Evolutionary conservation across 1,284 basidiomycete genomes (phyloP), one percentile per base, ranked within the genome.

Genomic region (Caloboletus inedulis): DNA sequence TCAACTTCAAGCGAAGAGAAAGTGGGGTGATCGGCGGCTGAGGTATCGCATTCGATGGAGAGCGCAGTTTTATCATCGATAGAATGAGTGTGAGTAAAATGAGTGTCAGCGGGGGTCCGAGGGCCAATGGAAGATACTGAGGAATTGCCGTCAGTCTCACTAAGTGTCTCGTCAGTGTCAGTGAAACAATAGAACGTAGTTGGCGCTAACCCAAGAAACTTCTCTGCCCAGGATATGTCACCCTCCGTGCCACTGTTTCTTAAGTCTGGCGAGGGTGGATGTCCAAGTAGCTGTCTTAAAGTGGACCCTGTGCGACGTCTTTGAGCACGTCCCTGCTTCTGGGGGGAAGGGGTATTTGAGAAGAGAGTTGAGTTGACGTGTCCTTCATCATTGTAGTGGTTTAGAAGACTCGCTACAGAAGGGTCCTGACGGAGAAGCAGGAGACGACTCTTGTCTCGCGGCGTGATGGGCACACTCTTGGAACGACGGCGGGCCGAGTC

Each of bases 211-310:
- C 76, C 78, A 52, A 90, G 72, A 65, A 80, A 83, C 33, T 77
- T 77, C 69, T 90, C 87, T 12, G 87, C 87, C 87, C 87, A 90
- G 3, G 85, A 88, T 48, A 90, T 86, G 60, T 89, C 87, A 10
- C 85, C 82, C 62, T 87, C 85, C 4, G 64, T 68, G 50, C 69
- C 74, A 19, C 66, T 64, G 35, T 52, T 58, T 40, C 57, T 55
- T 12, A 62, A 25, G 27, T 72, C 68, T 47, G 66, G 58, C 1
- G 61, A 69, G 18, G 75, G 72, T 0, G 81, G 73, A 44, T 76
- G 76, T 4, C 84, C 85, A 27, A 90, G 74, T 2, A 90, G 71
- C 60, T 89, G 80, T 3, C 85, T 79, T 52, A 90, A 68, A 10
- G 88, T 90, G 4, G 87, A 89, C 5, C 84, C 84, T 53, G 74